Conservation (phyloP, 805 yeast genomes). For the Candida nonsorbophila region DNA sequence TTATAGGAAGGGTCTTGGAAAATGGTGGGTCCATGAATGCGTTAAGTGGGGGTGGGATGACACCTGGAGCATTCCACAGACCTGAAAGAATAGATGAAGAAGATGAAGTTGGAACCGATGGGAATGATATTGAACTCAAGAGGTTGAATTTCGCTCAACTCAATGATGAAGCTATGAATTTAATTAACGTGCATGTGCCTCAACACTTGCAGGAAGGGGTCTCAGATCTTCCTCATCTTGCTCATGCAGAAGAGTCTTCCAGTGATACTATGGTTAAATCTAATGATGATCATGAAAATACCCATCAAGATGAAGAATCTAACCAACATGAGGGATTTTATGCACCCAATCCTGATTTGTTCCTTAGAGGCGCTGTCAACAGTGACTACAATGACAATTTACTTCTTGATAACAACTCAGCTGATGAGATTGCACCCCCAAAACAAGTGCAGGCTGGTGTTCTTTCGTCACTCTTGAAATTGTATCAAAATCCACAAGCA, state of each 20-base stretch:
- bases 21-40: slow-evolving; percentile 11
- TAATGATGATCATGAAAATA: slow-evolving; percentile 2
- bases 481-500: slow-evolving; percentile 51
- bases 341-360: slow-evolving; percentile 43
- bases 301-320: slow-evolving; percentile 1
- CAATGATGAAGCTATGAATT: slow-evolving; percentile 49
- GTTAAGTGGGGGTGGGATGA: slow-evolving; percentile 37
- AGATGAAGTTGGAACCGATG: slow-evolving; percentile 20
- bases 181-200: slow-evolving; percentile 47
- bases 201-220: slow-evolving; percentile 8
- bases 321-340: slow-evolving; percentile 14
- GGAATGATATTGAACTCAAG: slow-evolving; percentile 40
- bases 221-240: background rate
- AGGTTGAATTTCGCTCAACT: slow-evolving; percentile 37
- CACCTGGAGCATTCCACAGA: slow-evolving; percentile 30
- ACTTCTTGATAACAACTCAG: slow-evolving; percentile 27
- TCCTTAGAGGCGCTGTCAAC: slow-evolving; percentile 19
- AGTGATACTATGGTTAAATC: slow-evolving; percentile 6
- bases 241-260: slow-evolving; percentile 5
- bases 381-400: slow-evolving; percentile 16
- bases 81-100: slow-evolving; percentile 27
- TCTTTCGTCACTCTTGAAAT: slow-evolving; percentile 65
- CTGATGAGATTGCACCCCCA: slow-evolving; percentile 32
- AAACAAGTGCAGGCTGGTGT: slow-evolving; percentile 79
- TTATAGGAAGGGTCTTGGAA: slow-evolving; percentile 32